Conservation (phyloP, 2,329 filamentous ascomycete genomes). For the Cordyceps farinosa region DNA sequence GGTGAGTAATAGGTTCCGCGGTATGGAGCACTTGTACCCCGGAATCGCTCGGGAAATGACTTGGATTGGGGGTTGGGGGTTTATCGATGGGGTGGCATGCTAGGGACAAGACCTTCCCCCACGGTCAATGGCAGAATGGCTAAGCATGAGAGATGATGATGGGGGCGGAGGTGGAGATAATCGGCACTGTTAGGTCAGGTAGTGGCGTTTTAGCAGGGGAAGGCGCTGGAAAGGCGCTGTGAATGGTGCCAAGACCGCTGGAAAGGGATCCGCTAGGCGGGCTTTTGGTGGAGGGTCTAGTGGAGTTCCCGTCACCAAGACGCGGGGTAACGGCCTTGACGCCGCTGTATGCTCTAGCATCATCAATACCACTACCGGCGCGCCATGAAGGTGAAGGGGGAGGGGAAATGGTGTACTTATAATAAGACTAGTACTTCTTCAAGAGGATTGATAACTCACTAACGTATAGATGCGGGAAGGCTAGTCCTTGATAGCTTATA, state of each 20-base stretch:
- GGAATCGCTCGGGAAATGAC: neutral
- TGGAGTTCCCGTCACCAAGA: neutral
- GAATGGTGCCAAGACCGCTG: too few species aligned
- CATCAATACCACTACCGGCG: too few species aligned
- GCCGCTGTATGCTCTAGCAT: neutral
- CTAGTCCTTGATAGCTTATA: too few species aligned
- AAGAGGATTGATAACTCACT: too few species aligned
- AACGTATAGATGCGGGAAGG: too few species aligned
- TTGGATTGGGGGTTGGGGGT: neutral
- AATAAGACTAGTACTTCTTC: too few species aligned
- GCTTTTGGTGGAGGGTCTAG: neutral
- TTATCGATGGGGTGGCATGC: neutral
- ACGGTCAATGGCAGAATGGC: constrained; percentile 1
- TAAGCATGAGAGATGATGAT: neutral
- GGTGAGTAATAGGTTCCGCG: neutral
- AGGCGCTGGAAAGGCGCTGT: too few species aligned
- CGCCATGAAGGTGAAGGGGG: too few species aligned
- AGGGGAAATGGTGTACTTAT: too few species aligned
- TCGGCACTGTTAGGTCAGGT: too few species aligned
- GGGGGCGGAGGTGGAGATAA: too few species aligned
- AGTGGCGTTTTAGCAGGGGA: too few species aligned
- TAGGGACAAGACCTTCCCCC: neutral
- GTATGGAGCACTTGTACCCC: neutral
- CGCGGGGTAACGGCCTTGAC: neutral
- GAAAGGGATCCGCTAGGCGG: neutral